Base-by-base conservation (phyloP, 176 grass and related monocot genomes). In the bread wheat (Triticum aestivum) region DNA sequence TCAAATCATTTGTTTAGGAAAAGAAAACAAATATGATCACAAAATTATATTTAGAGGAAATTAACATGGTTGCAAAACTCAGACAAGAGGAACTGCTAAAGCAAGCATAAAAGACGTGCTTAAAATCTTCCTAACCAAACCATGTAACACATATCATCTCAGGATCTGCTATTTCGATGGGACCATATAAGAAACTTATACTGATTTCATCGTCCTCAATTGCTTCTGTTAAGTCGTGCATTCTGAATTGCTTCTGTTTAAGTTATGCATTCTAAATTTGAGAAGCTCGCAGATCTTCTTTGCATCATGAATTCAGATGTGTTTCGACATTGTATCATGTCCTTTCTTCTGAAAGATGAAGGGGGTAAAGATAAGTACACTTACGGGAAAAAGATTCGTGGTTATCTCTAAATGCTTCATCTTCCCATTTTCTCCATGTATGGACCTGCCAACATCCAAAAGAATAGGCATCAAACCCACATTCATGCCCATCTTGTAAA, bases 361-460 rank as follows among this genome's bases (percentile, higher is more conserved):
- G 2, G 20, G 6, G 9, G 17, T 4, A 82, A 65, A 47, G 11
- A 59, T 8, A 68, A 41, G 35, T 84, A 33, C 17, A 69, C 79
- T 82, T 91, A 96, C 97, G 92, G 56, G 92, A 86, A 86, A 93
- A 94, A 64, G 88, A 82, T 69, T 98, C 88, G 2, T 96, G 86
- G 24, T 92, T 95, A 89, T 95, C 94, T 83, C 88, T 84, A 45
- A 86, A 91, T 77, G 97, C 97, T 92, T 98, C 97, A 79, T 98
- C 97, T 82, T 98, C 97, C 97, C 97, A 98, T 87, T 91, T 92
- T 82, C 97, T 94, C 97, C 94, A 98, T 74, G 92, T 92, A 91
- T 98, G 94, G 66, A 94, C 88, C 96, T 98, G 77, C 5, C 51
- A 80, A 59, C 75, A 91, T 54, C 34, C 29, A 88, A 84, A 84